Evolutionary conservation across 805 yeast genomes (phyloP), one percentile per base, ranked within the genome.

Genomic region (Saccharomycopsis sp.): DNA sequence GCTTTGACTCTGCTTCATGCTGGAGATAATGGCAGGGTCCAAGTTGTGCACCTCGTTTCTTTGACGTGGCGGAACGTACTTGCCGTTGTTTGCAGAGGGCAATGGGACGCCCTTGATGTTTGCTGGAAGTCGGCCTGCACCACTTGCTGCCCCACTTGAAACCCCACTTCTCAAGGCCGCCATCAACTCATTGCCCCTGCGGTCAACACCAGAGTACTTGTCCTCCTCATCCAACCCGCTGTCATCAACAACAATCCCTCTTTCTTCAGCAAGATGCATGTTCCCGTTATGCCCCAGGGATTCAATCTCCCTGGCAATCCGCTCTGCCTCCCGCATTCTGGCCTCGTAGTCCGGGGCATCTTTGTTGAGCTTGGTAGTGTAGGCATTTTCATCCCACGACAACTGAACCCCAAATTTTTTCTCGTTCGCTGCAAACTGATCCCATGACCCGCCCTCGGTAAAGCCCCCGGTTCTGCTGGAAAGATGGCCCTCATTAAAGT

Each of bases 211-310:
- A 4, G 96, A 86, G 56, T 88, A 92, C 60, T 83, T 83, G 59
- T 88, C 96, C 60, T 92, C 98, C 63, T 92, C 98, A 60, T 92
- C 97, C 51, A 84, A 50, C 13, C 94, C 95, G 45, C 82, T 73
- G 54, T 84, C 95, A 56, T 84, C 95, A 29, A 81, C 71, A 13
- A 58, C 53, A 12, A 76, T 48, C 19, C 95, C 95, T 58, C 98
- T 76, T 60, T 89, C 98, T 58, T 89, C 98, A 48, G 94, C 89
- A 19, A 88, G 49, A 57, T 92, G 97, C 21, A 73, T 63, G 55
- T 84, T 87, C 20, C 80, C 80, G 18, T 79, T 69, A 39, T 67
- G 57, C 5, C 71, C 66, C 51, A 75, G 80, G 30, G 70, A 61
- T 59, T 83, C 92, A 52, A 89, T 89, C 56, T 92, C 97, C 35